These are phyloP conservation scores for Eucalyptus decipiens DNA, from an alignment of 345 rosid genomes.

Conservation along the genomic window DNA sequence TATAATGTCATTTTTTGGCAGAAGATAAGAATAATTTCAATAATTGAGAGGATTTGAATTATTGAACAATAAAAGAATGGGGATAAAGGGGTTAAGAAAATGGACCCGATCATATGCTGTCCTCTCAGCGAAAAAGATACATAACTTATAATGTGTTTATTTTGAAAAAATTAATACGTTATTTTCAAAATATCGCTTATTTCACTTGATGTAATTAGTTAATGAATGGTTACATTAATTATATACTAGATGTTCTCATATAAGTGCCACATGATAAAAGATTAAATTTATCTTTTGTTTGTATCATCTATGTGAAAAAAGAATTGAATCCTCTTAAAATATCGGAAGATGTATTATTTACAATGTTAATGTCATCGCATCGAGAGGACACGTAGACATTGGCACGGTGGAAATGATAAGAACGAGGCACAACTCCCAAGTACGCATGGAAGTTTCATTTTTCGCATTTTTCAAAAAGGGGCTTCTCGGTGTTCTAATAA, in stretches of 20 bases:
- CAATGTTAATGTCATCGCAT: not conserved
- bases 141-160: no score
- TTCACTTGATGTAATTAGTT: rapidly evolving
- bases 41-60: not conserved
- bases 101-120: not conserved
- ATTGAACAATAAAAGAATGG: not conserved
- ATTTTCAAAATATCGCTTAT: rapidly evolving
- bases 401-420: not conserved
- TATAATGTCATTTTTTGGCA: not conserved
- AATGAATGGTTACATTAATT: rapidly evolving
- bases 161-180: no score
- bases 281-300: not conserved
- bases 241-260: not conserved
- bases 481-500: not conserved
- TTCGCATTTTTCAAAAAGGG: not conserved
- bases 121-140: not conserved
- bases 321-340: not conserved
- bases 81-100: not conserved
- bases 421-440: not conserved
- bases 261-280: not conserved
- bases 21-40: not conserved
- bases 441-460: not conserved
- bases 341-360: not conserved
- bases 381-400: not conserved
- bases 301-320: not conserved